A percentile compares a stretch with the other conserved stretches of the same genome.
These are phyloP conservation scores for Halteria grandinella DNA, from an alignment of 73 alveolate genomes.

Conservation along the genomic window DNA sequence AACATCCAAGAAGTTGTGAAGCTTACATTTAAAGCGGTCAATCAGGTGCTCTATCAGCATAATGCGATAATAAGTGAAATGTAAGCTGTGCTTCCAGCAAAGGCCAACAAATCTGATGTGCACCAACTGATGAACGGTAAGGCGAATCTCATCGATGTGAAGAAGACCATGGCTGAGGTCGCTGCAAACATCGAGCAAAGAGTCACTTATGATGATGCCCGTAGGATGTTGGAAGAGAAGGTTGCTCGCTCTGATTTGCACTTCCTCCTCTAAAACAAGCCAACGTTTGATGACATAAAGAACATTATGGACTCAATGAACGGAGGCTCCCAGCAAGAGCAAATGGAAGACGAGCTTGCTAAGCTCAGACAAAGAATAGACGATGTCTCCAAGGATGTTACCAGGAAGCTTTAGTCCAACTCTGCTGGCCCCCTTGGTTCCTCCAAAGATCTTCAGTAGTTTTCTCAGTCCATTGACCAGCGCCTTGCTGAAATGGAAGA, in stretches of 20 bases:
- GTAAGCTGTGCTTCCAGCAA: conserved; percentile 66
- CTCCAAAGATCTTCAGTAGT: conserved; percentile 7
- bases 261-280: conserved; percentile 57
- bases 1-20: conserved; percentile 70
- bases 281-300: conserved; percentile 59
- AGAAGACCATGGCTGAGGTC: conserved; percentile 71
- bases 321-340: neutral
- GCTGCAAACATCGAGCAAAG: conserved; percentile 63
- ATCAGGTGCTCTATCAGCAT: conserved; percentile 63
- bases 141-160: conserved; percentile 66
- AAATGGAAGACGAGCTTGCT: conserved; percentile 17
- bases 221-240: conserved; percentile 56
- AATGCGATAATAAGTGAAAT: conserved; percentile 61
- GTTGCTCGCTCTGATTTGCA: conserved; percentile 61
- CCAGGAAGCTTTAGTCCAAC: conserved; percentile 5
- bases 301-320: neutral
- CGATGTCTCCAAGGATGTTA: conserved; percentile 23
- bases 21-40: conserved; percentile 61
- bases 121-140: conserved; percentile 30
- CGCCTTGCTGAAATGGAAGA: conserved; percentile 50
- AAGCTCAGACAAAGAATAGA: conserved; percentile 11
- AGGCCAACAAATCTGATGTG: conserved; percentile 64
- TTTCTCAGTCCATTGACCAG: conserved; percentile 6
- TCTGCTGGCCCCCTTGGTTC: no score
- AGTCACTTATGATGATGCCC: conserved; percentile 54